Conservation (phyloP, 352 stramenopile genomes). For the Phytophthora megakarya region DNA sequence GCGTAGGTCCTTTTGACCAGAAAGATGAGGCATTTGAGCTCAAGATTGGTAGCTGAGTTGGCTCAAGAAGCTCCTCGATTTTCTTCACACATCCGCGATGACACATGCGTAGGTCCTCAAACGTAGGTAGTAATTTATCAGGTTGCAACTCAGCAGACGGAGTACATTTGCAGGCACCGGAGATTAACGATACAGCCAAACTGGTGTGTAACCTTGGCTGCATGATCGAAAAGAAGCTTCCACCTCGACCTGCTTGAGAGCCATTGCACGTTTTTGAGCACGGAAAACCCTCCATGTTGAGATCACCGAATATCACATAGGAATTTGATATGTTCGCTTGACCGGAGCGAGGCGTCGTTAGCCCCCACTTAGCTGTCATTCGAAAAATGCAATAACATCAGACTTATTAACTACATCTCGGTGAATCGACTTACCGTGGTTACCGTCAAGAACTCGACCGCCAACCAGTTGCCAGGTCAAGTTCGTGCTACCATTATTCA, state of each 20-base stretch:
- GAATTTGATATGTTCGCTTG: conserved; percentile 16
- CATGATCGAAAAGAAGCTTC: conserved; percentile 69
- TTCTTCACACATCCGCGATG: conserved; percentile 68
- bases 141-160: conserved; percentile 6
- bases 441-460: conserved; percentile 50
- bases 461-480: conserved; percentile 73
- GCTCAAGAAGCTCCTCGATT: conserved; percentile 42
- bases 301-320: conserved; percentile 68
- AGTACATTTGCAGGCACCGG: conserved; percentile 49
- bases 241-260: conserved; percentile 74
- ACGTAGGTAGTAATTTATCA: conserved; percentile 20
- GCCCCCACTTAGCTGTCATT: conserved; percentile 73
- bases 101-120: conserved; percentile 66
- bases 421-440: conserved; percentile 49
- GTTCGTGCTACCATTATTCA: conserved; percentile 42
- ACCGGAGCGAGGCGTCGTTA: conserved; percentile 55
- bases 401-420: background rate
- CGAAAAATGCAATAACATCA: background rate
- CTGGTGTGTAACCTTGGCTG: conserved; percentile 55
- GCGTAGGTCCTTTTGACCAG: no score
- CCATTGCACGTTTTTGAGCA: conserved; percentile 72
- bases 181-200: conserved; percentile 46
- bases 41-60: conserved; percentile 48
- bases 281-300: conserved; percentile 87
- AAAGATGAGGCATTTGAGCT: conserved; percentile 63